Base-by-base conservation (phyloP, 75 land plant species). In the Cryptomeria japonica region DNA sequence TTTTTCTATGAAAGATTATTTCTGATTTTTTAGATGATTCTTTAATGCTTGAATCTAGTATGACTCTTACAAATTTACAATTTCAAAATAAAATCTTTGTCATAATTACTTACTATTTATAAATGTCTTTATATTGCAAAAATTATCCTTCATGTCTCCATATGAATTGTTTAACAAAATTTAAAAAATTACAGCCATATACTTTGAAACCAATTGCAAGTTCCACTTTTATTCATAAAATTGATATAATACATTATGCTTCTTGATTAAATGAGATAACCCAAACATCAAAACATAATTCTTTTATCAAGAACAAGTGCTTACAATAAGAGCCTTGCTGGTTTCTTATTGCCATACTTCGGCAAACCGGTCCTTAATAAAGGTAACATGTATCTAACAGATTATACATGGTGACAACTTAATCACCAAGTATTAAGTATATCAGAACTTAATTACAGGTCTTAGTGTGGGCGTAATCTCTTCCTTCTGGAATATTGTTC, bases 401-500 rank as follows among this genome's bases (percentile, higher is more conserved):
- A 82, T 82, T 14, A 2, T 42, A 25, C n/a, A 39, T 28, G 9
- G 46, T 44, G 31, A 28, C 0, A 80, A 44, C 9, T 4, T 28
- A 39, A 42, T 22, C 47, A 8, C 84, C 2, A 0, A 39, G 5
- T 1, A 9, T 16, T 15, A n/a, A 46, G 31, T 51, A 84, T 84
- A 49, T 25, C 28, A 44, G 47, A 84, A 31, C 31, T 34, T 51
- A 28, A 47, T 19, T 7, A 34, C 14, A 90, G 84, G 89, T 90
- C 38, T 89, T 88, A 72, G 91, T 85, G 85, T 88, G 42, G 88
- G 90, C 51, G 92, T 76, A 84, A 84, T 31, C 2, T 94, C 91
- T 37, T 91, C 90, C 64, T 86, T 85, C 16, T 87, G 87, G 19
- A 89, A 16, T 73, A 84, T 89, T 42, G 88, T 47, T 58, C 86